Evolutionary conservation across 306 rosid species (phyloP).

Genomic region (Vicia sativa): DNA sequence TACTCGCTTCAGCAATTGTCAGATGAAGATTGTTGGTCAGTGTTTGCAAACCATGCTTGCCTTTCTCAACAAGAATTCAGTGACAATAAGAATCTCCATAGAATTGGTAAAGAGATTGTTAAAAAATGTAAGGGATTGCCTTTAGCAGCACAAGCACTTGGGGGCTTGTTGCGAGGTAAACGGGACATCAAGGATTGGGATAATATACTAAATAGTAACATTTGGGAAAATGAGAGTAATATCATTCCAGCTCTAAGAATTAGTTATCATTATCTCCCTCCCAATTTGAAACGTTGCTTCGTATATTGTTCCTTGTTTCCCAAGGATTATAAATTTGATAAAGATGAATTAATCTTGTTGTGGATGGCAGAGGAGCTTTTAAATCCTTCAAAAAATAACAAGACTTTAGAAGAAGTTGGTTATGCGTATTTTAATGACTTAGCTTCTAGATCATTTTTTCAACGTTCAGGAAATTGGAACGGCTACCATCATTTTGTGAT

Average conservation of each 20-base stretch:
- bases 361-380: not conserved
- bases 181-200: not conserved
- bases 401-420: slow-evolving; percentile 1
- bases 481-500: not conserved
- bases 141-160: slow-evolving; percentile 31
- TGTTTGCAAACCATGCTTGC: not conserved
- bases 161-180: not conserved
- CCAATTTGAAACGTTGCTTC: slow-evolving; percentile 9
- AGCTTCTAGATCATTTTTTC: not conserved
- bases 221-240: slow-evolving; percentile 13
- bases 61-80: not conserved
- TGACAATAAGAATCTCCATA: not conserved
- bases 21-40: not conserved
- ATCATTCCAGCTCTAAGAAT: slow-evolving; percentile 23
- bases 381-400: not conserved
- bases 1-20: not conserved
- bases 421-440: not conserved
- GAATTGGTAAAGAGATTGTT: slow-evolving; percentile 7
- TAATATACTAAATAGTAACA: not conserved
- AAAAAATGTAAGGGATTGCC: slow-evolving; percentile 20
- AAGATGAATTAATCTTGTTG: not conserved
- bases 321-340: not conserved
- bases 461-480: not conserved
- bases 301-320: not conserved
- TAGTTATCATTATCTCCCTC: slow-evolving; percentile 25